Evolutionary conservation across 2,329 filamentous ascomycete genomes (phyloP), one percentile per base, ranked within the genome.

Genomic region (Fusarium sp.): DNA sequence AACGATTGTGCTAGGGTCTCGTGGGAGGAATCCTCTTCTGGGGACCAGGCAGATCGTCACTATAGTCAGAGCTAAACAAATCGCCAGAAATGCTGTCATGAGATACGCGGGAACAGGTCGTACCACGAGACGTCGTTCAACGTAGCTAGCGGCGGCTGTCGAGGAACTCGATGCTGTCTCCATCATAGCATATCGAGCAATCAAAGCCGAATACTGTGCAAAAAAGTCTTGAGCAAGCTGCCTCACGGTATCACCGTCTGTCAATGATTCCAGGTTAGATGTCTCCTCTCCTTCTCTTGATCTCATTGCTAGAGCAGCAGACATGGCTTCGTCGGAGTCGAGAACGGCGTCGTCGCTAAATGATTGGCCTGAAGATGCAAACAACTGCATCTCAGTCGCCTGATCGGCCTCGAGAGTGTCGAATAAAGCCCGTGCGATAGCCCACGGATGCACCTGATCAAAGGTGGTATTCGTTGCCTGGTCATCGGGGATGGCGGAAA

Each of bases 1-100:
- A 36, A 76, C 67, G 9, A 78, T 68, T 3, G 72, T 73, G 14
- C 67, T 71, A 0, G 75, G 74, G 8, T 73, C 65, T 11, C 75
- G 70, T 0, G 76, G 76, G 4, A 78, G 67, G n/a, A 77, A 72
- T 0, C 75, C 74, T 29, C 63, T 63, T 23, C 33, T 71, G 0
- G 76, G 75, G 11, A 71, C 67, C 0, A 60, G 9, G 2, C 47
- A 63, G 2, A 72, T 58, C 1, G 62, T 53, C 4, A 53, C 53
- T 0, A 70, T 29, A 2, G 59, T 61, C 0, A 75, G 44, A 3
- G 69, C 7, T 4, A 73, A 43, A 14, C 71, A 71, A 4, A 73
- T 15, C 1, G 53, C 71, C 0, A 77, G 49, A 0, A 76, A 38
- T 3, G 53, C 70, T 1, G 68, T 70, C 32, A 77, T 69, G 1